phyloP scores from a whole-genome alignment of 441 rosid species.

The Rhodomyrtus psidioides region DNA sequence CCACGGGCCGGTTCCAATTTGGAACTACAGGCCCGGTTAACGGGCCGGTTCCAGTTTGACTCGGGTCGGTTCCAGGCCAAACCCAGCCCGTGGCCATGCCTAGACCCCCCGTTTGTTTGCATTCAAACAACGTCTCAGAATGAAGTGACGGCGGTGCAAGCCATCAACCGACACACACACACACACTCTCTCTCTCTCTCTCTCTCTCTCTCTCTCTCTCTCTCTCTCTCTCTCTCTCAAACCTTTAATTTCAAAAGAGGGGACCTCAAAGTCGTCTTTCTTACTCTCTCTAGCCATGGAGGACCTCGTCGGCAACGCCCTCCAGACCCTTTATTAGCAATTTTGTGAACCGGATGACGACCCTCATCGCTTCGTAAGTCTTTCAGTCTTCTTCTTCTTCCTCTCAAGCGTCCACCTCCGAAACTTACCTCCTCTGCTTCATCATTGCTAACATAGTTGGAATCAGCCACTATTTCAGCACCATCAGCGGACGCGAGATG shows the following conservation, averaged over 20 bases:
- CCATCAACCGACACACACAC: neutral
- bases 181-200: neutral
- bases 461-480: constrained; percentile 47
- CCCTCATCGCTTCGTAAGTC: neutral
- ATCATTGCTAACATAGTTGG: constrained; percentile 72
- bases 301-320: too few relatives aligned
- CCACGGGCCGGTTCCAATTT: too few relatives aligned
- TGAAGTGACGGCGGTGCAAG: neutral
- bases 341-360: neutral
- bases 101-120: neutral
- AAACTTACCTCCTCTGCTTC: constrained; percentile 60
- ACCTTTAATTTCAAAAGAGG: neutral
- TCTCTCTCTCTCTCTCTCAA: neutral
- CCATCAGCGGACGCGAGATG: constrained; percentile 66
- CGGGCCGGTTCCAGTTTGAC: too few relatives aligned
- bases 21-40: too few relatives aligned
- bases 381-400: neutral
- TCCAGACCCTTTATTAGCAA: neutral
- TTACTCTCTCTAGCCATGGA: too few relatives aligned
- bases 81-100: too few relatives aligned
- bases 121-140: neutral
- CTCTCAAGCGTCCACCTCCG: constrained; percentile 14
- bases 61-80: too few relatives aligned
- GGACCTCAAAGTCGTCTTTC: neutral
- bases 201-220: neutral